A percentile compares a stretch with the other conserved stretches of the same genome.
Evolutionary conservation across 306 rosid genomes (phyloP).

Genomic region (Calophaca sinica): DNA sequence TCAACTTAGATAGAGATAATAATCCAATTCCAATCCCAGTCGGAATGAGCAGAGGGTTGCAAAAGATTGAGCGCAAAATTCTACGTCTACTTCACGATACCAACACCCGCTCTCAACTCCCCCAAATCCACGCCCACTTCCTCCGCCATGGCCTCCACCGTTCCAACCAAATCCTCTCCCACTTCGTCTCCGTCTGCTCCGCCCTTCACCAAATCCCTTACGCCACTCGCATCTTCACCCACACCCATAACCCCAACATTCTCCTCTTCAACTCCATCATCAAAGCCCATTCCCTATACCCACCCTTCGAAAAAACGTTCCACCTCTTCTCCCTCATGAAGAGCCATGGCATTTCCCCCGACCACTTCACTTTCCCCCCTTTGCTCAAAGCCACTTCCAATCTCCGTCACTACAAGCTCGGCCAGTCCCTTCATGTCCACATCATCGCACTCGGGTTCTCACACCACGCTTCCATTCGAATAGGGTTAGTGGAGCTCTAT

Average conservation of each 20-base stretch:
- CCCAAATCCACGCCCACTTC: conserved; percentile 73
- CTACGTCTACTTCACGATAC: conserved; percentile 74
- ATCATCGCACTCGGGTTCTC: conserved; percentile 54
- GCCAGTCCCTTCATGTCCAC: conserved; percentile 59
- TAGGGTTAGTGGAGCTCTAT: conserved; percentile 69
- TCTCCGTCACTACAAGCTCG: conserved; percentile 52
- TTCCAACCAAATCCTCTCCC: conserved; percentile 78
- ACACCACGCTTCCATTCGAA: conserved; percentile 50
- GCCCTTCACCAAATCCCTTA: conserved; percentile 54
- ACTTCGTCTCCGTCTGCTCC: conserved; percentile 74
- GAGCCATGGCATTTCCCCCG: conserved; percentile 54
- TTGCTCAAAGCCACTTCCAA: conserved; percentile 68
- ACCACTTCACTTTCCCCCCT: conserved; percentile 68
- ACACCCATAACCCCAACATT: conserved; percentile 62
- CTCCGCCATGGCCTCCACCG: conserved; percentile 81
- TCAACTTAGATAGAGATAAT: no score
- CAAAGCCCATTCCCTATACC: conserved; percentile 67
- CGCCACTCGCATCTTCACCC: conserved; percentile 64
- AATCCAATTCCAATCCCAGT: background rate
- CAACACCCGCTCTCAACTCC: conserved; percentile 60
- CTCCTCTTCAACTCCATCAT: conserved; percentile 80
- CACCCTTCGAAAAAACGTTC: conserved; percentile 64
- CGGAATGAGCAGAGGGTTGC: conserved; percentile 55
- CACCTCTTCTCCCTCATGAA: conserved; percentile 61
- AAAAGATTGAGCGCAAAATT: conserved; percentile 62